Base-by-base conservation (phyloP, 2,329 filamentous ascomycete species). In the Colletotrichum godetiae region DNA sequence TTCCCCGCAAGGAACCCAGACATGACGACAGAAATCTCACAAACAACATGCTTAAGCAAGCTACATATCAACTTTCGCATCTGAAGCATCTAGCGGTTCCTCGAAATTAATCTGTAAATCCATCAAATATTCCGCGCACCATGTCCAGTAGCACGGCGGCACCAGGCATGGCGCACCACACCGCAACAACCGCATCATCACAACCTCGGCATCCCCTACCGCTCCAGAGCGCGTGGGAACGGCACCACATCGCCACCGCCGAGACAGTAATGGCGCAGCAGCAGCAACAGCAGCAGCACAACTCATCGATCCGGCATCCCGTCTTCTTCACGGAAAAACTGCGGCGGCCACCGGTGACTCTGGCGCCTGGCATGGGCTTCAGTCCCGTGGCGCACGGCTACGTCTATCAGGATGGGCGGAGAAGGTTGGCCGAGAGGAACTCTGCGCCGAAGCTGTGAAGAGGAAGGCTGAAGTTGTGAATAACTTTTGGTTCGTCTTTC, bases 321-420 rank as follows among this genome's bases (percentile, higher is more conserved):
- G 93, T 94, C 1, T 95, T 95, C 83, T 95, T 95, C 83, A 93
- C 92, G 0, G 85, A 89, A 35, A 86, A 87, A 64, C 82, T 94
- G 63, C 88, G 88, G 71, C 89, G 87, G 77, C 86, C 88, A 3
- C 88, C 90, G 5, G 84, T 87, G 27, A 76, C 71, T 53, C 72
- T 76, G 72, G 78, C 77, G 29, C 67, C 74, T 7, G 77, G 67
- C 13, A 29, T 67, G 15, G 53, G 70, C 7, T 78, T 76, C 11
- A 90, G 81, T 74, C 90, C 91, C 0, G 87, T 92, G 4, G 89
- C 89, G 22, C 83, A 88, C 55, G 91, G 91, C 1, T 92, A 92
- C 77, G 83, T 88, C n/a, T 92, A 90, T 76, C 87, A 88, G 71
- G 86, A 88, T 74, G 80, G 79, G 19, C 78, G 80, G 69, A 79